These are phyloP conservation scores for Meyerozyma sp. DNA, from an alignment of 1,139 yeast genomes.

Conservation along the genomic window DNA sequence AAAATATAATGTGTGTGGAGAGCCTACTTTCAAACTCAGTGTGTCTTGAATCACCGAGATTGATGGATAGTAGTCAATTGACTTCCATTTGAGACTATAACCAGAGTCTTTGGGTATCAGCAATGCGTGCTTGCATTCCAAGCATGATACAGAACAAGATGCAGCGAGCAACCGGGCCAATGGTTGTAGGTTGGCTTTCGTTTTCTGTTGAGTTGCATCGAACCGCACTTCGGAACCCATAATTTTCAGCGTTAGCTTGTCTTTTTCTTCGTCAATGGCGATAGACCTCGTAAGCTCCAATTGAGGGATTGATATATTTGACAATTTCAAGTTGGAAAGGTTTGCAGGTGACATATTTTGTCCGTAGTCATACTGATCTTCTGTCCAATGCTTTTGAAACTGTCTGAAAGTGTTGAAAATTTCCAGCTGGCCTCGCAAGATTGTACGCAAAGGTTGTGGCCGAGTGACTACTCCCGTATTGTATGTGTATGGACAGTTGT, in stretches of 20 bases:
- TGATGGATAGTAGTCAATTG: slow-evolving; percentile 9
- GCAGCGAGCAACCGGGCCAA: slow-evolving; percentile 7
- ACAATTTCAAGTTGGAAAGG: neutral
- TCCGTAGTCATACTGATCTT: neutral
- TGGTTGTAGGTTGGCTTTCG: slow-evolving; percentile 1
- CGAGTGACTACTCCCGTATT: slow-evolving; percentile 8
- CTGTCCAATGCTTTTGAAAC: neutral
- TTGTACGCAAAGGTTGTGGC: slow-evolving; percentile 10
- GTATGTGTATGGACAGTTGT: slow-evolving; percentile 8
- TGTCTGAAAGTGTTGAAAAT: neutral
- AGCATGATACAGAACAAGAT: slow-evolving; percentile 6
- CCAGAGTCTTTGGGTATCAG: slow-evolving; percentile 8
- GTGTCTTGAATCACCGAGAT: slow-evolving; percentile 4
- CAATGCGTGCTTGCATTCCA: slow-evolving; percentile 6
- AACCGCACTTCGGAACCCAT: neutral
- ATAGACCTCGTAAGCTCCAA: neutral
- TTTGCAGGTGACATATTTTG: neutral
- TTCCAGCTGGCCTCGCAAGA: slow-evolving; percentile 3
- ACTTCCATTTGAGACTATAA: slow-evolving; percentile 8
- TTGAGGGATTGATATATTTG: neutral
- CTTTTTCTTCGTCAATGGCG: neutral
- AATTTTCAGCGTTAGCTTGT: neutral
- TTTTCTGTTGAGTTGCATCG: neutral
- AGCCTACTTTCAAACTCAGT: neutral
- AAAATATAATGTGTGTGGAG: slow-evolving; percentile 5